phyloP scores from a whole-genome alignment of 2,329 filamentous ascomycete species.

The Chalaropsis thielavioides region DNA sequence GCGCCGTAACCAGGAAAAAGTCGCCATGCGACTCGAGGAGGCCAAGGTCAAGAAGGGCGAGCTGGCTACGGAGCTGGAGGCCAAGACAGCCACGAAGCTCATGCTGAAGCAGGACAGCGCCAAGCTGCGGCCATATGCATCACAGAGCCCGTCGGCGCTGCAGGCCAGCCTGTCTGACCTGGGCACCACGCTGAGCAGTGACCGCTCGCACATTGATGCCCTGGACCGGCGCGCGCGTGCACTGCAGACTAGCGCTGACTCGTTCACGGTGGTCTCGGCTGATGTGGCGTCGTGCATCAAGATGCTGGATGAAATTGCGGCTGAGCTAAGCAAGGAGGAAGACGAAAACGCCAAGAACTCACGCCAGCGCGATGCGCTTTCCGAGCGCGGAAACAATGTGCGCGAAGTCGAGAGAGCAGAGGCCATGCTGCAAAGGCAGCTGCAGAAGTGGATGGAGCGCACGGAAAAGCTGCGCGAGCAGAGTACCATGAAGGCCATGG shows the following conservation, averaged over 20 bases:
- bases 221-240: constrained; percentile 79
- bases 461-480: constrained; percentile 72
- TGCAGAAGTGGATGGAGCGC: constrained; percentile 72
- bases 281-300: constrained; percentile 84
- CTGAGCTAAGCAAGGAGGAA: constrained; percentile 80
- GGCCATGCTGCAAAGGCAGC: constrained; percentile 65
- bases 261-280: constrained; percentile 66
- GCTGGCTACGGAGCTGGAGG: constrained; percentile 56
- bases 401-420: constrained; percentile 85
- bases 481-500: constrained; percentile 64
- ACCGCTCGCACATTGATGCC: constrained; percentile 73
- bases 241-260: constrained; percentile 81
- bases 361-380: constrained; percentile 72
- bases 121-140: constrained; percentile 81
- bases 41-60: constrained; percentile 67
- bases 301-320: constrained; percentile 70
- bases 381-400: constrained; percentile 76
- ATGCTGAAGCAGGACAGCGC: constrained; percentile 68
- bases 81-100: constrained; percentile 55
- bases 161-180: constrained; percentile 73
- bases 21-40: constrained; percentile 68
- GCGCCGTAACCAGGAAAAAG: constrained; percentile 65
- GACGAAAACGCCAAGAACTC: constrained; percentile 71
- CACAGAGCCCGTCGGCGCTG: constrained; percentile 71
- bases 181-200: constrained; percentile 58